Percentiles rank a stretch among this genome's conserved stretches.
Conservation (phyloP, 2,329 filamentous ascomycete species). For the Colletotrichum horii region DNA sequence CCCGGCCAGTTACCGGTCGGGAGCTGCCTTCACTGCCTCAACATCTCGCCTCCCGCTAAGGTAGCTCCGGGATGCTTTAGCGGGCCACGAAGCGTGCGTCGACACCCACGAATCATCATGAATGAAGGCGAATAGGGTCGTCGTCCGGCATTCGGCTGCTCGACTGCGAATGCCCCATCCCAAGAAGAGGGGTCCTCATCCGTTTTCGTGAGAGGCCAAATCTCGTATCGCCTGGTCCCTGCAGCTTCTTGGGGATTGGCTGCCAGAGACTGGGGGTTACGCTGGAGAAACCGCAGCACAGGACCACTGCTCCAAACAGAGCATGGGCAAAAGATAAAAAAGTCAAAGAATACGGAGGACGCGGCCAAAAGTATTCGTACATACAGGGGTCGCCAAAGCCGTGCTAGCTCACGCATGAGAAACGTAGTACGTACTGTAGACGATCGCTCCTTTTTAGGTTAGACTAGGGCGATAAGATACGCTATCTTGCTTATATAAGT, state of each 20-base stretch:
- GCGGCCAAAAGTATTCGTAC: no score
- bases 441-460: no score
- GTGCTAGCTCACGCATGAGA: no score
- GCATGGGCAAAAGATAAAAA: not conserved
- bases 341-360: constrained; percentile 13
- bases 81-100: constrained; percentile 11
- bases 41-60: not conserved
- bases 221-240: constrained; percentile 20
- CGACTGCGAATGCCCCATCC: not conserved
- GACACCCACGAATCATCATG: not conserved
- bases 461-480: no score
- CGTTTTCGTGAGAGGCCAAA: not conserved
- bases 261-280: not conserved
- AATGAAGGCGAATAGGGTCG: not conserved
- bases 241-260: constrained; percentile 13
- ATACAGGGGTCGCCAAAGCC: no score
- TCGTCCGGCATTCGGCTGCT: constrained; percentile 12
- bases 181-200: not conserved
- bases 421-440: no score
- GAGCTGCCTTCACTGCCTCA: not conserved
- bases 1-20: not conserved
- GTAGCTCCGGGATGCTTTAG: not conserved
- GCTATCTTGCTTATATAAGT: no score
- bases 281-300: constrained; percentile 3
- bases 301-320: not conserved